Percentiles rank a stretch among this genome's conserved stretches.
These are phyloP conservation scores for Yamadazyma philogaea DNA, from an alignment of 805 yeast genomes.

Conservation along the genomic window DNA sequence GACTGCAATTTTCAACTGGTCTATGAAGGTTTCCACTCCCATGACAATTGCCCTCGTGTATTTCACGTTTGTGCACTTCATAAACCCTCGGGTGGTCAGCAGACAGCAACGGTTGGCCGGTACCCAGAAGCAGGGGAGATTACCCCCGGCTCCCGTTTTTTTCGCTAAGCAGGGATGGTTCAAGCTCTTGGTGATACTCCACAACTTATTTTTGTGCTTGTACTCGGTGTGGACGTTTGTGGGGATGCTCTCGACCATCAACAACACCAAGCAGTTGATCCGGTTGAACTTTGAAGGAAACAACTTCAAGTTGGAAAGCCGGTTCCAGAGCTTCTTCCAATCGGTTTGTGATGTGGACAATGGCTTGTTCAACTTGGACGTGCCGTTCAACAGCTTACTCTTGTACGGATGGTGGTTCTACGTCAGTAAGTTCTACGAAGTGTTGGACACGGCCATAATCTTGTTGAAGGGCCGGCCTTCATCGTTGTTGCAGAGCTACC, in stretches of 20 bases:
- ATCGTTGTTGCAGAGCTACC: conserved; percentile 67
- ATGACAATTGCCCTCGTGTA: conserved; percentile 55
- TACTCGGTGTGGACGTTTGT: conserved; percentile 69
- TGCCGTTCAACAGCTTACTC: conserved; percentile 37
- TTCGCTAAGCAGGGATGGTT: conserved; percentile 46
- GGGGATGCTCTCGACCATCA: conserved; percentile 58
- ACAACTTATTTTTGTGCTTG: conserved; percentile 58
- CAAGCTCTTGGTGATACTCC: conserved; percentile 55
- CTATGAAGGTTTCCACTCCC: conserved; percentile 54
- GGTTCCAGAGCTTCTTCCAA: conserved; percentile 51
- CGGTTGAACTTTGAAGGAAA: conserved; percentile 13
- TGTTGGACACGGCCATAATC: conserved; percentile 64
- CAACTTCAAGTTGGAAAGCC: conserved; percentile 19
- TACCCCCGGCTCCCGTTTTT: conserved; percentile 53
- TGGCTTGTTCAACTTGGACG: conserved; percentile 49
- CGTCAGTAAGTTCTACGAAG: conserved; percentile 68
- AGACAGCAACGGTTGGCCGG: conserved; percentile 37
- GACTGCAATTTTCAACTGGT: conserved; percentile 32
- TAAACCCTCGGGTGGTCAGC: conserved; percentile 46
- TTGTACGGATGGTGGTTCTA: conserved; percentile 66
- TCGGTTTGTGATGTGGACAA: conserved; percentile 57
- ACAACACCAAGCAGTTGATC: conserved; percentile 31
- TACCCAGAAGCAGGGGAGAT: conserved; percentile 26
- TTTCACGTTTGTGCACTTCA: conserved; percentile 54
- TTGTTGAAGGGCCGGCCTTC: conserved; percentile 66